These are phyloP conservation scores for Miamiensis avidus DNA, from an alignment of 169 alveolate genomes.

Conservation along the genomic window DNA sequence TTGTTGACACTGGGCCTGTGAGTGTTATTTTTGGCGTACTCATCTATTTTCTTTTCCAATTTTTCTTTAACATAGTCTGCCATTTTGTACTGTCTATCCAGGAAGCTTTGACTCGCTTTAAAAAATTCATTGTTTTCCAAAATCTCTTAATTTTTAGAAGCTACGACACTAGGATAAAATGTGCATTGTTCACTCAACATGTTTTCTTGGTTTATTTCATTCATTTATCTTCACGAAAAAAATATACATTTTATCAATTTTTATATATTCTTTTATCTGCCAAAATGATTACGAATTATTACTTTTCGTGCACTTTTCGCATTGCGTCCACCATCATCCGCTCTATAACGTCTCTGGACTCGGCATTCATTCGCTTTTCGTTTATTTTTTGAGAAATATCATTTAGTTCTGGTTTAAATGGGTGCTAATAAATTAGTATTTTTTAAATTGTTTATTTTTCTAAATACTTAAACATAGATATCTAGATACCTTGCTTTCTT, in stretches of 20 bases:
- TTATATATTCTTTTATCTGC: no score
- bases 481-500: neutral
- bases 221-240: no score
- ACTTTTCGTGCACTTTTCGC: conserved; percentile 18
- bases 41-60: conserved; percentile 28
- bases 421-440: neutral
- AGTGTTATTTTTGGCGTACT: conserved; percentile 14
- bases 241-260: no score
- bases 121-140: conserved; percentile 2
- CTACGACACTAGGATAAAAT: conserved; percentile 36
- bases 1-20: conserved; percentile 31
- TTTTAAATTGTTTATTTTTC: no score
- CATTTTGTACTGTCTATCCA: conserved; percentile 27
- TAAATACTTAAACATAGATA: neutral
- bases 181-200: conserved; percentile 27
- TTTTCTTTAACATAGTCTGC: conserved; percentile 46
- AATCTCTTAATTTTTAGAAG: conserved; percentile 12
- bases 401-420: conserved; percentile 38
- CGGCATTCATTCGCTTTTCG: neutral
- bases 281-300: conserved; percentile 4
- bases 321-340: conserved; percentile 39
- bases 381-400: neutral
- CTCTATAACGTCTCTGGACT: conserved; percentile 37
- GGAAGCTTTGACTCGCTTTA: conserved; percentile 4
- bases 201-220: no score